Evolutionary conservation across 768 basidiomycete species (phyloP).

Genomic region (Dacryopinax primogenitus): DNA sequence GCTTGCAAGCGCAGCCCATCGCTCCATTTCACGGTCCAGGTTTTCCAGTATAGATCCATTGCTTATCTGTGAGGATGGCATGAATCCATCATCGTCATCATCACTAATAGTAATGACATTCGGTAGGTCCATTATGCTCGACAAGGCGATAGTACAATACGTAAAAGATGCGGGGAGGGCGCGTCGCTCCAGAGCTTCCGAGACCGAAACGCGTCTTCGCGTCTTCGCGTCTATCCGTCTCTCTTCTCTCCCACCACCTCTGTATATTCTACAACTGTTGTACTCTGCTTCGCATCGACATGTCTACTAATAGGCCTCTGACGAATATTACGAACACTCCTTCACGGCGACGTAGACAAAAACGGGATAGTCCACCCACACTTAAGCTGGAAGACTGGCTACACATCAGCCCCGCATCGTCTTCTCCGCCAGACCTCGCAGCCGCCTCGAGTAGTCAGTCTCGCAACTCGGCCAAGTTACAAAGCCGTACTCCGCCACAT

Average conservation of each 20-base stretch:
- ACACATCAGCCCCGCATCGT: background rate
- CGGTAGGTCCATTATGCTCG: background rate
- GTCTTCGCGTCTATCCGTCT: too few relatives aligned
- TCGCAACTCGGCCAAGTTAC: background rate
- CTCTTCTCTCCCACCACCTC: background rate
- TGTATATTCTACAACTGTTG: background rate
- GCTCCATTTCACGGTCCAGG: background rate
- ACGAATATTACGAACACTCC: slow-evolving; percentile 2
- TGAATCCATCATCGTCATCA: background rate
- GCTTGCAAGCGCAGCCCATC: background rate
- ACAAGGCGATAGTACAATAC: background rate
- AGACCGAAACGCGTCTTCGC: background rate
- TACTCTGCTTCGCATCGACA: background rate
- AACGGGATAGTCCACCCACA: background rate
- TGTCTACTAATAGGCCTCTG: background rate
- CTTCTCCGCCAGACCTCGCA: slow-evolving; percentile 1
- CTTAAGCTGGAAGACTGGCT: slow-evolving; percentile 4
- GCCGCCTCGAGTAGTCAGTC: background rate
- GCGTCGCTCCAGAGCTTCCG: too few relatives aligned
- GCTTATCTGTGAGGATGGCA: background rate
- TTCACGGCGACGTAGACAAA: background rate
- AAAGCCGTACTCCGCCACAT: slow-evolving; percentile 2
- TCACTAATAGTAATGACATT: background rate
- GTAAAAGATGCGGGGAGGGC: background rate
- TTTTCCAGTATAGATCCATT: background rate